Percentiles rank a stretch among this genome's conserved stretches.
These are phyloP conservation scores for Hemileccinum impolitum DNA, from an alignment of 768 basidiomycete genomes.

Conservation along the genomic window DNA sequence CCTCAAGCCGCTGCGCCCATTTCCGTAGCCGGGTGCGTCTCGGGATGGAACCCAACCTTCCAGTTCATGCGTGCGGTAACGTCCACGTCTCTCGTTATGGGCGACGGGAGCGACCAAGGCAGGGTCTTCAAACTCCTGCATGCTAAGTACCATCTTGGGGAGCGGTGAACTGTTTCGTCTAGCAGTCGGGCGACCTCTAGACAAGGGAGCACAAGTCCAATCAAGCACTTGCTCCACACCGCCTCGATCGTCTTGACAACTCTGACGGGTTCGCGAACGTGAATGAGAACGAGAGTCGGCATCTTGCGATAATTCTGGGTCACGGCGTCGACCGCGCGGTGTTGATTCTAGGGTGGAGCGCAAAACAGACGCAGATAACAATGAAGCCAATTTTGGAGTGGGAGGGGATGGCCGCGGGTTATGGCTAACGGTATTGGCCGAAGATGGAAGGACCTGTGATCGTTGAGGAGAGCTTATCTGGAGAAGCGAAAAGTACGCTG, in stretches of 20 bases:
- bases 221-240: conserved; percentile 46
- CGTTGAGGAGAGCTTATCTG: conserved; percentile 47
- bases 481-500: conserved; percentile 72
- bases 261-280: conserved; percentile 34
- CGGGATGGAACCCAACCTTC: conserved; percentile 38
- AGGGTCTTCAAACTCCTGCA: conserved; percentile 32
- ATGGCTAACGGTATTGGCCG: conserved; percentile 39
- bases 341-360: conserved; percentile 39
- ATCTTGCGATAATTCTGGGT: conserved; percentile 32
- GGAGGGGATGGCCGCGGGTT: conserved; percentile 52
- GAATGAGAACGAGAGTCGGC: conserved; percentile 42
- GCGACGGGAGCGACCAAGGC: conserved; percentile 21
- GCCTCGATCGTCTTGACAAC: conserved; percentile 25
- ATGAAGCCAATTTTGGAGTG: conserved; percentile 49
- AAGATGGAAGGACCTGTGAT: conserved; percentile 39
- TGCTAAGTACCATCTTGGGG: conserved; percentile 43
- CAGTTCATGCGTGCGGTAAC: conserved; percentile 53
- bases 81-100: conserved; percentile 44
- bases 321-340: conserved; percentile 52
- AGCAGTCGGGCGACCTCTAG: conserved; percentile 42
- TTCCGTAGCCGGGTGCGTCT: conserved; percentile 60
- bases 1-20: conserved; percentile 62
- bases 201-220: conserved; percentile 41
- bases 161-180: conserved; percentile 61
- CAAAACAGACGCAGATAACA: conserved; percentile 33